A percentile compares a stretch with the other conserved stretches of the same genome.
These are phyloP conservation scores for Berkeleyomyces rouxiae DNA, from an alignment of 2,329 filamentous ascomycete genomes.

Conservation along the genomic window DNA sequence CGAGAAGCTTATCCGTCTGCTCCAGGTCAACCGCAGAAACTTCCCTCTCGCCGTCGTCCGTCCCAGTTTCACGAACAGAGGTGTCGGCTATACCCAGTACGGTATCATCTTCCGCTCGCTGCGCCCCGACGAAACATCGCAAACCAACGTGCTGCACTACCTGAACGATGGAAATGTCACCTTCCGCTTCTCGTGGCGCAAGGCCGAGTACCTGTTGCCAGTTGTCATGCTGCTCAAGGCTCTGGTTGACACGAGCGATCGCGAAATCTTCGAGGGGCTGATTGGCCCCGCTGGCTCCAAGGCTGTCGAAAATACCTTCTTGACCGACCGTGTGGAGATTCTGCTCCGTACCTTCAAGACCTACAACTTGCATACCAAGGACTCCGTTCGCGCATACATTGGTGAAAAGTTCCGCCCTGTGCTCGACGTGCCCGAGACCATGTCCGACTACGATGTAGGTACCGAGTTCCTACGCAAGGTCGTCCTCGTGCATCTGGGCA, in stretches of 20 bases:
- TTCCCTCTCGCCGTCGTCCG: slow-evolving; percentile 90
- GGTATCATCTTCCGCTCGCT: slow-evolving; percentile 87
- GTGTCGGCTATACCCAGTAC: slow-evolving; percentile 70
- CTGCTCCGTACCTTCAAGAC: slow-evolving; percentile 84
- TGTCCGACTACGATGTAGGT: slow-evolving; percentile 77
- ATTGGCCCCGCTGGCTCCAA: slow-evolving; percentile 63
- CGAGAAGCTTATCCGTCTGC: slow-evolving; percentile 87
- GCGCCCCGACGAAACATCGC: slow-evolving; percentile 91
- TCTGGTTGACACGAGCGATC: slow-evolving; percentile 85
- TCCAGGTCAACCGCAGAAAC: slow-evolving; percentile 80
- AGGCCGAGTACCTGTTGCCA: slow-evolving; percentile 90
- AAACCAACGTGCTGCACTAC: slow-evolving; percentile 95
- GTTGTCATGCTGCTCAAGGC: slow-evolving; percentile 96
- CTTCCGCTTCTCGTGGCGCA: slow-evolving; percentile 94
- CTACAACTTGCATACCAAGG: slow-evolving; percentile 68
- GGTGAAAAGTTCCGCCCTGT: slow-evolving; percentile 85
- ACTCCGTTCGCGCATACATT: slow-evolving; percentile 69
- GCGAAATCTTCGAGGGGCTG: slow-evolving; percentile 88
- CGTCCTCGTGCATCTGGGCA: slow-evolving; percentile 81
- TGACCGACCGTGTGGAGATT: slow-evolving; percentile 86
- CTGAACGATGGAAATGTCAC: slow-evolving; percentile 90
- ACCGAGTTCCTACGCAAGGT: slow-evolving; percentile 82
- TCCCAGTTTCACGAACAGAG: slow-evolving; percentile 76
- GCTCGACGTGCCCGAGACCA: slow-evolving; percentile 64
- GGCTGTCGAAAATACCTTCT: slow-evolving; percentile 72